Percentiles rank a stretch among this genome's conserved stretches.
These are phyloP conservation scores for Gentiana straminea DNA, from an alignment of 257 asterid species.

Conservation along the genomic window DNA sequence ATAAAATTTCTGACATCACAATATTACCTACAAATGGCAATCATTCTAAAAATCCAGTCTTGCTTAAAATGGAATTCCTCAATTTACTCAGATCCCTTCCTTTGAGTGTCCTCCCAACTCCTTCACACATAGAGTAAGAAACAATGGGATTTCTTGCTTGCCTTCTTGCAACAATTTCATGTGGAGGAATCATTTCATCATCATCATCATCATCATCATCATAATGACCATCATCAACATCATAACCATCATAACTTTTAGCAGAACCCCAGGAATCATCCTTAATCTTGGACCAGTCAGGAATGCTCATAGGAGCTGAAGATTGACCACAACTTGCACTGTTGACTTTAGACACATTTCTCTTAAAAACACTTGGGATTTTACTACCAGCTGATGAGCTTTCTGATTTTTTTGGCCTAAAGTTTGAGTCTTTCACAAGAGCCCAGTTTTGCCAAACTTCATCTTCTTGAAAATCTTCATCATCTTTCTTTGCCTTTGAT, in stretches of 20 bases:
- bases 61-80: conserved; percentile 47
- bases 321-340: conserved; percentile 6
- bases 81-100: conserved; percentile 56
- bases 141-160: conserved; percentile 27
- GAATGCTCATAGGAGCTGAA: conserved; percentile 17
- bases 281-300: conserved; percentile 26
- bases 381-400: conserved; percentile 9
- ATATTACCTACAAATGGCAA: neutral
- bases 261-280: neutral
- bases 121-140: conserved; percentile 65
- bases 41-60: conserved; percentile 62
- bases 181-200: conserved; percentile 40
- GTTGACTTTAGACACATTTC: conserved; percentile 11
- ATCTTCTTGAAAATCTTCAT: conserved; percentile 34
- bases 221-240: neutral
- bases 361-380: conserved; percentile 10
- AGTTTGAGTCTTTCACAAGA: conserved; percentile 9
- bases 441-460: conserved; percentile 28
- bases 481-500: conserved; percentile 11
- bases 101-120: conserved; percentile 60
- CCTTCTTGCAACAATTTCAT: conserved; percentile 42
- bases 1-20: too few species aligned
- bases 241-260: neutral
- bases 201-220: conserved; percentile 1
- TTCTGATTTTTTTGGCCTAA: conserved; percentile 4